These are phyloP conservation scores for Xylaria palmicola DNA, from an alignment of 495 filamentous ascomycete species.

Conservation along the genomic window DNA sequence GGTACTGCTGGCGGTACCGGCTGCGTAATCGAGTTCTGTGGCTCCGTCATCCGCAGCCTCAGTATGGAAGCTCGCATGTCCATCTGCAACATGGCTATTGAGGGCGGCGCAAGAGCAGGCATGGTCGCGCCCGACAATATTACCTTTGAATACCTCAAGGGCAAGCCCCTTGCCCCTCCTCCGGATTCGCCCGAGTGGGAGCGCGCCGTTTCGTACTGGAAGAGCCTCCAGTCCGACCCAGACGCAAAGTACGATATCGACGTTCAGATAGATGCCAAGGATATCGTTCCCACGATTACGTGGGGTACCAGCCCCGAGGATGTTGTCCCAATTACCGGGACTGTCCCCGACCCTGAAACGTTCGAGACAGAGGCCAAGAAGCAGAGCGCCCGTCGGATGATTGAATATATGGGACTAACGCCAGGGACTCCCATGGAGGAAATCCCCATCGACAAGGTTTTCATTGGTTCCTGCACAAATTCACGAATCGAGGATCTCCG, in stretches of 20 bases:
- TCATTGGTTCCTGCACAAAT: conserved; percentile 98
- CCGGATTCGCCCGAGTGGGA: conserved; percentile 85
- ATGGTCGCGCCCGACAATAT: conserved; percentile 95
- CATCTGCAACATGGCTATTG: conserved; percentile 99
- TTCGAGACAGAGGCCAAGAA: conserved; percentile 77
- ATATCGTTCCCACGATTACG: conserved; percentile 89
- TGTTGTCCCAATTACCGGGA: conserved; percentile 87
- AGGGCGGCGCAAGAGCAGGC: conserved; percentile 90
- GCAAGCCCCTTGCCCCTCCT: conserved; percentile 81
- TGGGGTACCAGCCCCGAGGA: conserved; percentile 98
- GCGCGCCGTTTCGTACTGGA: conserved; percentile 86
- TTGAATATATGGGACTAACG: conserved; percentile 94
- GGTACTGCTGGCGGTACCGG: conserved; percentile 95
- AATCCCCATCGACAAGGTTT: conserved; percentile 88
- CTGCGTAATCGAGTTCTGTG: conserved; percentile 94
- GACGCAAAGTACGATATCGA: conserved; percentile 85
- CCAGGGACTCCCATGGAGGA: conserved; percentile 88
- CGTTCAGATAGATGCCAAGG: conserved; percentile 83
- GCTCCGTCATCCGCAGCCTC: conserved; percentile 81
- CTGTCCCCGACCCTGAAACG: conserved; percentile 84
- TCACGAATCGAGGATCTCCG: conserved; percentile 94
- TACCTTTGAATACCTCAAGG: conserved; percentile 94
- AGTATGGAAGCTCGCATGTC: conserved; percentile 99
- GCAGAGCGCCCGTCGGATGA: conserved; percentile 70
- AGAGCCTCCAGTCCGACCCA: conserved; percentile 76